Evolutionary conservation across 192 early-diverging fungal species (phyloP).

Genomic region (Pilobolus umbonatus): DNA sequence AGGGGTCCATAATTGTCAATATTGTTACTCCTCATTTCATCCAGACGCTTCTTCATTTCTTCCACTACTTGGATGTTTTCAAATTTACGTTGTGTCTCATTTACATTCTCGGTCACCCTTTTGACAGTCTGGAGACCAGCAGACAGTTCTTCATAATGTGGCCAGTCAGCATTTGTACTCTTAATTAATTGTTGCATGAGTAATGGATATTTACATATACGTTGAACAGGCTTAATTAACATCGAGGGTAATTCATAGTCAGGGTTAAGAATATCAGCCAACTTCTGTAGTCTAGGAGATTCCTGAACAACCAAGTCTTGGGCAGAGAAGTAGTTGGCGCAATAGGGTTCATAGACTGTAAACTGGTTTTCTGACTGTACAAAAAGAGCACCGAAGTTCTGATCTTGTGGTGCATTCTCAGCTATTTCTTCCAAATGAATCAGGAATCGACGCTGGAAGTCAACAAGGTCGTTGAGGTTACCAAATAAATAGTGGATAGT

Average conservation of each 20-base stretch:
- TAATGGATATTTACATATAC: constrained; percentile 97
- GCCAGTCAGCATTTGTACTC: constrained; percentile 52
- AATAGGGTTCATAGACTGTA: constrained; percentile 88
- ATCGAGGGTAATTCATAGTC: constrained; percentile 83
- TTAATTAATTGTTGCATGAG: constrained; percentile 71
- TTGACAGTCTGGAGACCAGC: constrained; percentile 79
- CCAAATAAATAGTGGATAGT: constrained; percentile 81
- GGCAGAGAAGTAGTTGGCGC: constrained; percentile 82
- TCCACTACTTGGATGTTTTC: constrained; percentile 79
- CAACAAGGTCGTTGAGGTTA: constrained; percentile 89
- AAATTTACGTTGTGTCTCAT: constrained; percentile 86
- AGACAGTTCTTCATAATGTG: constrained; percentile 56
- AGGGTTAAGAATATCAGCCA: constrained; percentile 71
- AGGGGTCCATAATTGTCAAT: constrained; percentile 75
- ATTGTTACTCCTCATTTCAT: constrained; percentile 88
- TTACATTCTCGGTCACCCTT: constrained; percentile 82
- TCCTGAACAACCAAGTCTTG: constrained; percentile 66
- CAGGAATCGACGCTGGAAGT: constrained; percentile 94
- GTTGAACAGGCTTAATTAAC: constrained; percentile 96
- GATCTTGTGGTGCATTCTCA: constrained; percentile 66
- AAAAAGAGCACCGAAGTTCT: constrained; percentile 86
- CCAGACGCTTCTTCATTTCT: constrained; percentile 78
- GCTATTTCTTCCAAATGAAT: constrained; percentile 82
- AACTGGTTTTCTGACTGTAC: constrained; percentile 75
- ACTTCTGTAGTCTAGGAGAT: constrained; percentile 55